phyloP scores from a whole-genome alignment of 1,139 yeast genomes.

The Yarrowia galli region DNA sequence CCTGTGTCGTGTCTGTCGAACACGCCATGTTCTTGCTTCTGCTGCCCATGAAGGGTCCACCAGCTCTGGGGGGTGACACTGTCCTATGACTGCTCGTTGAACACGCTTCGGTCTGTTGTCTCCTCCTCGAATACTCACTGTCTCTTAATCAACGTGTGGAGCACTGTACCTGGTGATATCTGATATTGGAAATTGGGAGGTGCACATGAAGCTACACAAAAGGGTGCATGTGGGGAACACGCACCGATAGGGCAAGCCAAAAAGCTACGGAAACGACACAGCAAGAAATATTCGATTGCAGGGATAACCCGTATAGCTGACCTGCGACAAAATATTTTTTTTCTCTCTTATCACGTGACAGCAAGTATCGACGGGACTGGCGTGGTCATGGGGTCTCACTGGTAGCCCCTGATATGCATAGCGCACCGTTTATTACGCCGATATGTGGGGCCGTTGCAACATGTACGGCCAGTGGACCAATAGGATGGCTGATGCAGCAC shows the following conservation, averaged over 20 bases:
- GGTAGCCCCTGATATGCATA: conserved; percentile 36
- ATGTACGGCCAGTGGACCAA: conserved; percentile 7
- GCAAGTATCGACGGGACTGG: background rate
- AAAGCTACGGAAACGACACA: background rate
- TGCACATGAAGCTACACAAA: conserved; percentile 35
- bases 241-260: conserved; percentile 36
- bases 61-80: background rate
- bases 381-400: conserved; percentile 4
- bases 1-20: background rate
- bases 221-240: conserved; percentile 34
- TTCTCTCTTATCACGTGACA: background rate
- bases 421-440: conserved; percentile 23
- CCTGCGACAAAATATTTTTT: background rate
- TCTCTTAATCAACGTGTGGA: conserved; percentile 31
- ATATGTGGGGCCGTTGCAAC: conserved; percentile 32
- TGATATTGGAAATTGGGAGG: conserved; percentile 35
- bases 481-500: conserved; percentile 2
- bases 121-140: conserved; percentile 21
- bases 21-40: background rate
- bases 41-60: background rate
- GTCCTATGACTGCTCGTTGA: no score
- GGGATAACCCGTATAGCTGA: background rate
- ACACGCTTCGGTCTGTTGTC: background rate
- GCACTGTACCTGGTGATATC: conserved; percentile 32
- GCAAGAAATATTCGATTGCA: background rate